Base-by-base conservation (phyloP, 495 filamentous ascomycete genomes). In the Penicillium flavigenum region DNA sequence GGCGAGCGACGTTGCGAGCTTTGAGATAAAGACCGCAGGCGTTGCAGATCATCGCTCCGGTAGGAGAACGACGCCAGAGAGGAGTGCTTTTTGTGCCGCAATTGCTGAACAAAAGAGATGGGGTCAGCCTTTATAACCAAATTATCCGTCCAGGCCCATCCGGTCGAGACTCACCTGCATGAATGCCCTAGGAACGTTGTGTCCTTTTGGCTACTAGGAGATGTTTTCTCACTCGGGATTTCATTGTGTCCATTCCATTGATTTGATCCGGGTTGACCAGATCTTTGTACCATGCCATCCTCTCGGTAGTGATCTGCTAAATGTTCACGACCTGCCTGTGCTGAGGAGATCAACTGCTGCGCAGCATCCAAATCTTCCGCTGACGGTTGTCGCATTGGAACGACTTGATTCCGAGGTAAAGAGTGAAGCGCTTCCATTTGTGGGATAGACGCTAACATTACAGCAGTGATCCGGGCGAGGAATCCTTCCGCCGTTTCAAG, bases 11-110 rank as follows among this genome's bases (percentile, higher is more conserved):
- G 67, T 99, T 98, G 43, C 94, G 84, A 20, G 92, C 91, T 70
- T 98, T 99, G 47, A 88, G 75, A 69, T 99, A 99, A 7, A 99
- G 81, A 22, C 94, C 94, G 66, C 94, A 99, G 12, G 94, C 94
- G 74, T 99, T 99, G 75, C 94, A 99, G 39, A 99, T 98, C 48
- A 90, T 96, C 44, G 89, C 87, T 41, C 94, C 94, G 50, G 89
- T 87, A 0, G 93, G 95, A 2, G 93, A 96, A 56, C 94, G 84
- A 59, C 94, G 85, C 94, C 94, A 99, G 49, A 99, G 80, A 27
- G 94, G 94, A 14, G 94, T 99, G 62, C 84, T 86, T 38, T 90
- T 95, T 6, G 94, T 99, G 45, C 86, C 86, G 69, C 94, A 99
- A 74, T 99, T 99, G 71, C 94, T 98, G 60, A 8, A 63, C 5